Base-by-base conservation (phyloP, 768 basidiomycete species). In the Panaeolus cyanescens region DNA sequence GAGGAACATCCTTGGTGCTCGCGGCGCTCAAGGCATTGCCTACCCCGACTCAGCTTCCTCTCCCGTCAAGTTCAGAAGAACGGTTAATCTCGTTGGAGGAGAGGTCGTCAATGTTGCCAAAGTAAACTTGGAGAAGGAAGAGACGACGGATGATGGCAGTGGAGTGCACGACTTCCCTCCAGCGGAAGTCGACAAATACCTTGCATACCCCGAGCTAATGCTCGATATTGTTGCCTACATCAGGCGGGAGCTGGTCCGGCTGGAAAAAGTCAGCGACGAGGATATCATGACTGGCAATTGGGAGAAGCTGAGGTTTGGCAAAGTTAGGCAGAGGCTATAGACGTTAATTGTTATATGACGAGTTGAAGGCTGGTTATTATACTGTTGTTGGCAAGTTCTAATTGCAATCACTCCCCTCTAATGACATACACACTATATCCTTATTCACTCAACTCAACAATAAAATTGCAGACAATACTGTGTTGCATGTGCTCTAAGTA, bases 1-100 rank as follows among this genome's bases (percentile, higher is more conserved):
- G 96, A 81, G 96, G 54, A 97, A 98, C 72, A 68, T 97, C 34
- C 87, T 97, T 37, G 94, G 91, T 7, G 92, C 86, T 1, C 83
- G 93, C 12, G 95, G 94, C 5, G 91, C 91, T 8, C 80, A 82
- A 60, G 91, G 90, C 2, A 88, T 93, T 57, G 79, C 77, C 1
- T 80, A 80, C 59, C 75, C 78, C 4, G 67, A 73, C 25, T 34
- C 70, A 12, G 30, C 59, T 19, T 55, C 63, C 1, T 34, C 65
- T 33, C 59, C 68, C 33, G 64, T 53, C 53, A 70, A 54, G 17
- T 91, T 86, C 75, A 77, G 88, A 33, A 83, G 89, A 6, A 77
- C 87, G 0, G 83, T 92, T 31, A 91, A 92, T 66, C 82, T 90
- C n/a, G 84, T 85, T 6, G 88, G 89, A 1, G 87, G 88, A 5